These are phyloP conservation scores for Colletotrichum sp. DNA, from an alignment of 2,329 filamentous ascomycete species.

Conservation along the genomic window DNA sequence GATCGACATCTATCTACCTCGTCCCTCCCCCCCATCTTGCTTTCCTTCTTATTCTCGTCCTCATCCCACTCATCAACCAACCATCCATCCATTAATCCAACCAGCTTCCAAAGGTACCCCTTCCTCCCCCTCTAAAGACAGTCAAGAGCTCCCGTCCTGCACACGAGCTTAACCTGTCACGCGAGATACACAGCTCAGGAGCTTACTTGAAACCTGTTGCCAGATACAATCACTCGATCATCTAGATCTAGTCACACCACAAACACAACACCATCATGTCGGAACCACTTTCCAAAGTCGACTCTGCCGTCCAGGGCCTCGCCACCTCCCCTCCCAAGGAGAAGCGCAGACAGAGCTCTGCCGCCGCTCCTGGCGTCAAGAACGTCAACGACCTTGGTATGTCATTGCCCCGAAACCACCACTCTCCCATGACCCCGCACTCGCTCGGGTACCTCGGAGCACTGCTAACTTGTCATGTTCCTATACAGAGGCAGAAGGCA, in stretches of 20 bases:
- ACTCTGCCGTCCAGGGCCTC: conserved; percentile 86
- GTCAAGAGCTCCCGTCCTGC: neutral
- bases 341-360: conserved; percentile 75
- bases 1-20: conserved; percentile 15
- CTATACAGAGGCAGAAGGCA: conserved; percentile 71
- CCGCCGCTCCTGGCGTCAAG: conserved; percentile 71
- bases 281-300: conserved; percentile 81
- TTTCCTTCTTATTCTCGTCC: conserved; percentile 13
- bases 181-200: neutral
- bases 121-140: neutral
- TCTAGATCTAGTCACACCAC: conserved; percentile 1
- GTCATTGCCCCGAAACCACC: conserved; percentile 34
- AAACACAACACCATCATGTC: conserved; percentile 36
- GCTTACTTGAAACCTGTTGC: neutral
- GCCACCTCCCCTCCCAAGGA: conserved; percentile 72
- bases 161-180: neutral
- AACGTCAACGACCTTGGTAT: conserved; percentile 88
- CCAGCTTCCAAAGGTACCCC: conserved; percentile 14
- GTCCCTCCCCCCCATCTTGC: neutral
- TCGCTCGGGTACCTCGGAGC: conserved; percentile 6
- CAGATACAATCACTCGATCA: conserved; percentile 2
- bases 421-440: neutral
- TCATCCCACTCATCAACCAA: conserved; percentile 9
- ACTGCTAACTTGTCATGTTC: neutral
- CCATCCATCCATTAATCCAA: neutral